phyloP scores from a whole-genome alignment of 140 eudicot genomes.

The Senecio squalidus region DNA sequence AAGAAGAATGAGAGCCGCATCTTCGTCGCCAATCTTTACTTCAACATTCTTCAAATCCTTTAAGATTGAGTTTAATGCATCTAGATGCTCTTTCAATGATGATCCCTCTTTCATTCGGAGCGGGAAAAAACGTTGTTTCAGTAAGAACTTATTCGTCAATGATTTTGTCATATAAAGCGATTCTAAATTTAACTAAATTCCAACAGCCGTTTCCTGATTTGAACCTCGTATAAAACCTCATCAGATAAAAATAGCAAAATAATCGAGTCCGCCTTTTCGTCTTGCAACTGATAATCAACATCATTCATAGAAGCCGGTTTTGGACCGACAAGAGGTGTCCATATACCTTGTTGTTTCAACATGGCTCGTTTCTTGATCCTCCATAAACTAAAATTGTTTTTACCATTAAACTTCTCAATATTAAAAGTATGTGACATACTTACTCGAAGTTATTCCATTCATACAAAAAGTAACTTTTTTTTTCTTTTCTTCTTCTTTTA shows the following conservation, averaged over 20 bases:
- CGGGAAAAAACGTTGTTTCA: neutral
- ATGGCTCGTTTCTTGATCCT: too few species aligned
- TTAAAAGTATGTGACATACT: too few species aligned
- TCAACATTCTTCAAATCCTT: neutral
- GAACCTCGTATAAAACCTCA: neutral
- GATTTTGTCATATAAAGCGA: neutral
- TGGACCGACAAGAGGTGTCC: too few species aligned
- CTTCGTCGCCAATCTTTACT: neutral
- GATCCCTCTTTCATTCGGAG: neutral
- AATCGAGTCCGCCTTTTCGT: neutral
- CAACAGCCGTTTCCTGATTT: neutral
- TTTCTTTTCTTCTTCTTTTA: too few species aligned
- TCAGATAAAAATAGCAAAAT: neutral
- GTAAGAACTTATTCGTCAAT: neutral
- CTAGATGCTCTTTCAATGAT: neutral
- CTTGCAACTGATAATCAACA: too few species aligned
- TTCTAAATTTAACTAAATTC: neutral
- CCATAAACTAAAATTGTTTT: too few species aligned
- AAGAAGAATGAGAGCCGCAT: neutral
- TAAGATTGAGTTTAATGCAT: neutral
- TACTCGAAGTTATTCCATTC: too few species aligned
- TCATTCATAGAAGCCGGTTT: too few species aligned
- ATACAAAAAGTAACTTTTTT: too few species aligned
- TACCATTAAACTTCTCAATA: too few species aligned
- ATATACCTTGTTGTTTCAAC: too few species aligned